These are phyloP conservation scores for Erythrophleum fordii DNA, from an alignment of 306 rosid genomes.

Conservation along the genomic window DNA sequence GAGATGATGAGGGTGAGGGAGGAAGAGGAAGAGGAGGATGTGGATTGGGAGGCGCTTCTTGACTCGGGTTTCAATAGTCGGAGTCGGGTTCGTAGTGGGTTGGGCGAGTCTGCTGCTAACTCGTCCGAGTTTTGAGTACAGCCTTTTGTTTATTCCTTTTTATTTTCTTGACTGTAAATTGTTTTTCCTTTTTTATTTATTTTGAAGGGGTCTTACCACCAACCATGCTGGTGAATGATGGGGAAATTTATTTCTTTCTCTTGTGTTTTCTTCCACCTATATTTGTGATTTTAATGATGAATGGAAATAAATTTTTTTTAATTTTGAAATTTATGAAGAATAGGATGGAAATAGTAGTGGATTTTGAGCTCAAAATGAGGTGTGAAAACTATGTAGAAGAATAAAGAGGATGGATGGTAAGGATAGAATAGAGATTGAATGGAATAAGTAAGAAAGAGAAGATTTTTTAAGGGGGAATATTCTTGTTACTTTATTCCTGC, in stretches of 20 bases:
- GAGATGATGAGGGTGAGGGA: constrained; percentile 60
- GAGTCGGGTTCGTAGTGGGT: constrained; percentile 35
- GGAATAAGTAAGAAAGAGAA: constrained; percentile 12
- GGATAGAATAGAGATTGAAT: neutral
- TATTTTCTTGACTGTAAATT: neutral
- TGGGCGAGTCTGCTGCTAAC: constrained; percentile 42
- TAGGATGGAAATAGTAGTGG: neutral
- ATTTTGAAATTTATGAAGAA: neutral
- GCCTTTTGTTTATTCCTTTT: neutral
- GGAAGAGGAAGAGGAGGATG: constrained; percentile 62
- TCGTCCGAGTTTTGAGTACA: constrained; percentile 60
- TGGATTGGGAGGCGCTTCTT: constrained; percentile 81
- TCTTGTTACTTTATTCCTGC: constrained; percentile 45
- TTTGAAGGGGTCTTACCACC: neutral
- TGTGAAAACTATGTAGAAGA: neutral
- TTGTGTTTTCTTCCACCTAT: neutral
- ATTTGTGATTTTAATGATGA: constrained; percentile 25
- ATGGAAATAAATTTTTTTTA: neutral
- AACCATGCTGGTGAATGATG: constrained; percentile 11
- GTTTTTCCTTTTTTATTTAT: neutral
- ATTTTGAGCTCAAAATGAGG: constrained; percentile 11
- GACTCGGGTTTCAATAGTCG: constrained; percentile 58
- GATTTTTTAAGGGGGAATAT: constrained; percentile 32
- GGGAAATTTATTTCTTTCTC: neutral
- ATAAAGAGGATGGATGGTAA: neutral